phyloP scores from a whole-genome alignment of 2,329 filamentous ascomycete species.

The Trichoderma citrinoviride region DNA sequence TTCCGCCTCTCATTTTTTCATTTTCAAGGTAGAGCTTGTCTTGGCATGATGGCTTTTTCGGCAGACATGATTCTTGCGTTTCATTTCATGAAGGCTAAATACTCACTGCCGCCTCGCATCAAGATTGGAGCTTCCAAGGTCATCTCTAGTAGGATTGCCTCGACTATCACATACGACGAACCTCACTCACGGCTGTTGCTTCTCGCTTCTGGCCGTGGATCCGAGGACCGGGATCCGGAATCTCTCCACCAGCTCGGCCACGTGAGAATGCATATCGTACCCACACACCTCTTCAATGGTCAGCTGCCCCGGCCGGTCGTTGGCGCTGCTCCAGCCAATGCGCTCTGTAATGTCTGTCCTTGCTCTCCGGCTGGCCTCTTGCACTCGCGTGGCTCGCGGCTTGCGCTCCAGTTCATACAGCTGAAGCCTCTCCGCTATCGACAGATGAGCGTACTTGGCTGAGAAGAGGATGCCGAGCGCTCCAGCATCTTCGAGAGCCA shows the following conservation, averaged over 20 bases:
- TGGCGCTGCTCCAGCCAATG: constrained; percentile 29
- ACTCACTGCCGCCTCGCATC: background rate
- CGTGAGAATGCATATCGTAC: constrained; percentile 39
- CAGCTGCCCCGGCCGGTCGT: constrained; percentile 54
- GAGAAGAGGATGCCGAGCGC: constrained; percentile 58
- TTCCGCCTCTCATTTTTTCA: background rate
- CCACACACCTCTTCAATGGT: constrained; percentile 64
- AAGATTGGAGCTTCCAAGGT: background rate
- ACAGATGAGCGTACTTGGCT: constrained; percentile 36
- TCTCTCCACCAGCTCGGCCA: constrained; percentile 23
- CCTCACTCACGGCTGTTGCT: background rate
- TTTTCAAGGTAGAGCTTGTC: background rate
- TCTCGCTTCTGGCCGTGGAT: background rate
- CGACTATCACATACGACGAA: background rate
- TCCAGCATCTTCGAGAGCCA: constrained; percentile 63
- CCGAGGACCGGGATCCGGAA: background rate
- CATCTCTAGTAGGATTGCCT: background rate
- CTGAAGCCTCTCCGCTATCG: constrained; percentile 43
- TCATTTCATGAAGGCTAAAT: background rate
- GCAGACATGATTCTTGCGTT: background rate
- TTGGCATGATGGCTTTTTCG: background rate
- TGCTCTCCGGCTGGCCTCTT: constrained; percentile 50
- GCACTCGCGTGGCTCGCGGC: constrained; percentile 49
- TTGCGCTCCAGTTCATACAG: constrained; percentile 49
- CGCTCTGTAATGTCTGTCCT: constrained; percentile 51